Conservation (phyloP, 176 grass and related monocot species). For the Ensete glaucum region DNA sequence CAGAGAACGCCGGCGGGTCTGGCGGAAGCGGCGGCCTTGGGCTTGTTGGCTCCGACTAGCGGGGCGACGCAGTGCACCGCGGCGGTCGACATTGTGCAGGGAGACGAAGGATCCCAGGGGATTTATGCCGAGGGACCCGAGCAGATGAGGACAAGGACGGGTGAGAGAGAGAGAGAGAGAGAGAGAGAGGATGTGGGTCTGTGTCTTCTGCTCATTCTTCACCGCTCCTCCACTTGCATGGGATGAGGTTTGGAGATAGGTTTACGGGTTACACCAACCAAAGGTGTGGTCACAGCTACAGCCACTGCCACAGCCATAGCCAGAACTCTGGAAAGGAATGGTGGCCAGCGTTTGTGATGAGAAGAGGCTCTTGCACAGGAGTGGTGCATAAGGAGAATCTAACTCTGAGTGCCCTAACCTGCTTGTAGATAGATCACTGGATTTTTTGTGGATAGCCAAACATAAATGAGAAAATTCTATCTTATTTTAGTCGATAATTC, state of each 20-base stretch:
- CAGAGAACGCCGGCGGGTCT: slow-evolving; percentile 16
- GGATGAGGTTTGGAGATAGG: slow-evolving; percentile 40
- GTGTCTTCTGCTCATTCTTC: slow-evolving; percentile 26
- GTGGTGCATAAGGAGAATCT: too few species aligned
- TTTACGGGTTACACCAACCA: neutral
- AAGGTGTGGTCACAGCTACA: slow-evolving; percentile 25
- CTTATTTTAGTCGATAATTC: too few species aligned
- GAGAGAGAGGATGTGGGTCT: neutral
- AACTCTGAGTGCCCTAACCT: too few species aligned
- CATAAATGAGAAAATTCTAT: too few species aligned
- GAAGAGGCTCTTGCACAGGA: neutral
- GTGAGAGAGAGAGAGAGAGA: neutral
- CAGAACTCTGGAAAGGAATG: neutral
- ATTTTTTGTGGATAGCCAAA: too few species aligned
- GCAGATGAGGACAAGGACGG: neutral
- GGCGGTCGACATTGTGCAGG: slow-evolving; percentile 60
- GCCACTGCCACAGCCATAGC: neutral
- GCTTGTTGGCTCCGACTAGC: slow-evolving; percentile 14
- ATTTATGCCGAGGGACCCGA: slow-evolving; percentile 13
- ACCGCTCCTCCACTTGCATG: slow-evolving; percentile 10
- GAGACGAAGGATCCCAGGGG: neutral
- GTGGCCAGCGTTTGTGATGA: neutral
- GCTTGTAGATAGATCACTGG: too few species aligned
- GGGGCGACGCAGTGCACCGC: slow-evolving; percentile 26
- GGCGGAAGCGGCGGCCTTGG: neutral